phyloP scores from a whole-genome alignment of 176 grass and related monocot species.

The Triticum dicoccoides region DNA sequence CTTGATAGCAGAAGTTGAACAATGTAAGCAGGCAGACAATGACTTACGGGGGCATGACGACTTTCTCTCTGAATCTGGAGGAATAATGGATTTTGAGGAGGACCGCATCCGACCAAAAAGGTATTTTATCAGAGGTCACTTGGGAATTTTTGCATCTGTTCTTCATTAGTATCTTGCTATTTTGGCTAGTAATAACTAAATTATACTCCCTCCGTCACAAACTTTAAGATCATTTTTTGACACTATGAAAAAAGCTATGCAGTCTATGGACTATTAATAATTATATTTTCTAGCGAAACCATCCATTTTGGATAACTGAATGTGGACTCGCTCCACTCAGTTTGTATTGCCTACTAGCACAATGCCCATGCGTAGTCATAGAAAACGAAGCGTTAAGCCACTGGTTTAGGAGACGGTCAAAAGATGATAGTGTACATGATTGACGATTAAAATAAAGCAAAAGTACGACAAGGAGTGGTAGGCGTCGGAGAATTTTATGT shows the following conservation, averaged over 20 bases:
- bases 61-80: slow-evolving; percentile 85
- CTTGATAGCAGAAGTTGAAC: slow-evolving; percentile 95
- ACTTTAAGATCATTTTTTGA: no score
- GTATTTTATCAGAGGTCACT: slow-evolving; percentile 31
- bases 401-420: no score
- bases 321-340: neutral
- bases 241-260: neutral
- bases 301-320: neutral
- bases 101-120: slow-evolving; percentile 95
- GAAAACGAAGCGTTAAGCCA: no score
- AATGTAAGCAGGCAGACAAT: slow-evolving; percentile 94
- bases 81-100: slow-evolving; percentile 99
- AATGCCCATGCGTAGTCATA: no score
- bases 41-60: slow-evolving; percentile 78
- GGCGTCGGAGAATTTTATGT: no score
- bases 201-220: neutral
- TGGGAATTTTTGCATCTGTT: neutral
- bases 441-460: no score
- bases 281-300: neutral
- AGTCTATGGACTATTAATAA: neutral
- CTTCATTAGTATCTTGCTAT: neutral
- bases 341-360: neutral
- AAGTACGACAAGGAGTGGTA: no score
- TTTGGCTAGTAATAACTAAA: neutral
- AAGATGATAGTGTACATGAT: no score